A percentile compares a stretch with the other conserved stretches of the same genome.
These are phyloP conservation scores for Danielozyma ontarioensis DNA, from an alignment of 805 yeast species.

Conservation along the genomic window DNA sequence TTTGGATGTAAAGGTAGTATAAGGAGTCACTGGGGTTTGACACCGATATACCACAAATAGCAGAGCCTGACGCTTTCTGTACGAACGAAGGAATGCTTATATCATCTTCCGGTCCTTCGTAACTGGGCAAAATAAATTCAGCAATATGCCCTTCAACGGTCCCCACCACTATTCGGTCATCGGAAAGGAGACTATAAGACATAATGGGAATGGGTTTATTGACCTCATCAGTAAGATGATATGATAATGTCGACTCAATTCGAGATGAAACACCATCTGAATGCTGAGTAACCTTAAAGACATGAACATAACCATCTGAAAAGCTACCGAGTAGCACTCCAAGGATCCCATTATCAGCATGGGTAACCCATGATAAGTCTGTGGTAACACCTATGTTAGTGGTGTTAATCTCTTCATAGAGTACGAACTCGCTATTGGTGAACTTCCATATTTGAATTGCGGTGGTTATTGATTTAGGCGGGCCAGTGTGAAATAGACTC, in stretches of 20 bases:
- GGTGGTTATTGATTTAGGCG: conserved; percentile 14
- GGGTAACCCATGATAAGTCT: conserved; percentile 34
- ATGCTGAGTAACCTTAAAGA: conserved; percentile 33
- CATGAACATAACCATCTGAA: conserved; percentile 53
- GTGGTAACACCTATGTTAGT: conserved; percentile 42
- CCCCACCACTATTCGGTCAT: conserved; percentile 48
- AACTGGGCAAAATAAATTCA: conserved; percentile 44
- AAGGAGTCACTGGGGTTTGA: conserved; percentile 17
- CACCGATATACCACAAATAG: conserved; percentile 21
- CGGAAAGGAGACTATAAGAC: conserved; percentile 43
- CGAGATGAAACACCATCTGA: neutral
- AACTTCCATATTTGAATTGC: conserved; percentile 44
- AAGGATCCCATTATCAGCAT: conserved; percentile 14
- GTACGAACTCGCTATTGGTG: conserved; percentile 4
- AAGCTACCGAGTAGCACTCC: conserved; percentile 50
- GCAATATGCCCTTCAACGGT: conserved; percentile 54
- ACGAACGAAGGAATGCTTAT: conserved; percentile 26
- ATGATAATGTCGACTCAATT: neutral
- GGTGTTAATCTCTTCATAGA: conserved; percentile 8
- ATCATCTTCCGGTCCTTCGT: conserved; percentile 8
- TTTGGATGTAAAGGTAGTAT: conserved; percentile 22
- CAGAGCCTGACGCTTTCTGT: conserved; percentile 25
- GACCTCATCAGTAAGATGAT: conserved; percentile 5
- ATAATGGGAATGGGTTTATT: conserved; percentile 28
- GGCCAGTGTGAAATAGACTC: conserved; percentile 20